Base-by-base conservation (phyloP, 1,284 basidiomycete genomes). In the Tausonia pullulans region DNA sequence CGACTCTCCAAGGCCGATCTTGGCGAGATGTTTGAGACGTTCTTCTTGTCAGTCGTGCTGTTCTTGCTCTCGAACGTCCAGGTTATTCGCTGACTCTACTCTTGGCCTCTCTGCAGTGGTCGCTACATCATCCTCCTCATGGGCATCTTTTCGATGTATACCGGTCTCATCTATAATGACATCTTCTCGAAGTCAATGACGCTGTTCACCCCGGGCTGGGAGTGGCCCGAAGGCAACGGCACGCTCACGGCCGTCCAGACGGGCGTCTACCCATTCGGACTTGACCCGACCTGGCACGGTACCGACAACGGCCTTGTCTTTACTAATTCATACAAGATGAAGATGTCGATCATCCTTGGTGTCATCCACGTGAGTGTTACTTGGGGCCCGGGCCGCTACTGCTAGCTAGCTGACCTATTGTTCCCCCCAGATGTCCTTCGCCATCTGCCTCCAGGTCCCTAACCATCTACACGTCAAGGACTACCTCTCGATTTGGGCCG, bases 291-390 rank as follows among this genome's bases (percentile, higher is more conserved):
- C 63, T 99, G 96, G 96, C 93, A 97, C 75, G 92, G 87, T 48
- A 82, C 94, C 8, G 90, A 93, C 70, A 99, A 98, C 74, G 81
- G 81, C 1, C 82, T 99, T 66, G 86, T 98, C 64, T 98, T 98
- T 76, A 90, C 88, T 68, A 98, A 98, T 78, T 98, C 94, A 64
- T 94, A 96, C 82, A 99, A 98, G 86, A 99, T 99, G 96, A 98
- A 99, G 81, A 94, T 98, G 92, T 91, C 92, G 14, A 88, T 99
- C 74, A 85, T 98, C 63, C 79, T 98, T 66, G 96, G 96, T 77
- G 95, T 98, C 69, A 88, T 90, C 70, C 96, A 98, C 76, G 92
- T 95, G 77, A 68, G 88, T 80, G 60, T 58, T 16, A 14, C 39
- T 46, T 60, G 2, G 27, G 27, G 54, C 48, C 43, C 50, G 49